phyloP scores from a whole-genome alignment of 768 basidiomycete species.

The Lentinula guzmanii region DNA sequence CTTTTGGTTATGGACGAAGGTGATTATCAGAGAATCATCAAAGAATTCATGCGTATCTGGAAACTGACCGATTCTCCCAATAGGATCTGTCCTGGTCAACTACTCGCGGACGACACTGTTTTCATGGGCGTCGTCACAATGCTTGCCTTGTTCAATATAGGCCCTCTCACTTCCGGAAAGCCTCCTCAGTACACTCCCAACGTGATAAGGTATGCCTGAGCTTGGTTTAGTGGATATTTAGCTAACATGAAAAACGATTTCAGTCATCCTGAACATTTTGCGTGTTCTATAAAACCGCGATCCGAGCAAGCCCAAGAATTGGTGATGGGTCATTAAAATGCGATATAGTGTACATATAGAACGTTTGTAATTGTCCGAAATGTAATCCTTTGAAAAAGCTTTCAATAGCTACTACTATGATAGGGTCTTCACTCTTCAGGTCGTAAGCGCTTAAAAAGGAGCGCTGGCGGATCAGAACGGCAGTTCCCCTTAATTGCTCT shows the following conservation, averaged over 20 bases:
- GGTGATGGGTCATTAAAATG: neutral
- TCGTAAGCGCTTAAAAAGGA: neutral
- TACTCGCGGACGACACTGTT: slow-evolving; percentile 16
- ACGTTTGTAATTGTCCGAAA: neutral
- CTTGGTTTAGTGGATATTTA: neutral
- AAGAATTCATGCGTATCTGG: neutral
- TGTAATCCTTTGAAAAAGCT: neutral
- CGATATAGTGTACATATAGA: neutral
- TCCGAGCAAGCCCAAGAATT: neutral
- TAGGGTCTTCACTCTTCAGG: too few relatives aligned
- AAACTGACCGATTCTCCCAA: too few relatives aligned
- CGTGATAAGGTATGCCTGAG: neutral
- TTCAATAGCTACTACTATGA: too few relatives aligned
- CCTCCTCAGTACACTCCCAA: neutral
- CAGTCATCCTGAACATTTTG: slow-evolving; percentile 8
- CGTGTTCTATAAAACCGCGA: slow-evolving; percentile 2
- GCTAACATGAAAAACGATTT: neutral
- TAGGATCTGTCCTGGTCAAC: slow-evolving; percentile 20
- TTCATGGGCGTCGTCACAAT: slow-evolving; percentile 14
- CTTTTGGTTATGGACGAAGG: slow-evolving; percentile 17
- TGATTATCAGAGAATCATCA: neutral
- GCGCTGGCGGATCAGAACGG: neutral
- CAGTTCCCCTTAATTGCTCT: neutral
- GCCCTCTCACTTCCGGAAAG: slow-evolving; percentile 4
- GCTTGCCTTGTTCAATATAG: slow-evolving; percentile 15